phyloP scores from a whole-genome alignment of 768 basidiomycete species.

The Boletus huronensis region DNA sequence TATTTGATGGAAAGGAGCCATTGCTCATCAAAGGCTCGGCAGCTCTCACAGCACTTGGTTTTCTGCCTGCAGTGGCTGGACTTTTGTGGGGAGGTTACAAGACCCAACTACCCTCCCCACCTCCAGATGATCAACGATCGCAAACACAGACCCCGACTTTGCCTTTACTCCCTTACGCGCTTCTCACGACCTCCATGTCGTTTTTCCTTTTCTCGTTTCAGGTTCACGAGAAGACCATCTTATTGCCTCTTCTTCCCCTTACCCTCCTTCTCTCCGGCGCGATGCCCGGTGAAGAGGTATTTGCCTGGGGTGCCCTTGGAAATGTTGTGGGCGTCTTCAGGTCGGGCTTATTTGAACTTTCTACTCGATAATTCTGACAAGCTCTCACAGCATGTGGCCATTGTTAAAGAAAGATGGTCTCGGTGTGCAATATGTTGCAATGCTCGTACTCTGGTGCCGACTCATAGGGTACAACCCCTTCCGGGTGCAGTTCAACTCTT shows the following conservation, averaged over 20 bases:
- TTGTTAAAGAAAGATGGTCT: constrained; percentile 77
- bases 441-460: constrained; percentile 76
- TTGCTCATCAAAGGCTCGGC: constrained; percentile 66
- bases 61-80: constrained; percentile 57
- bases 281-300: constrained; percentile 23
- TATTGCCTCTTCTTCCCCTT: constrained; percentile 82
- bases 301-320: constrained; percentile 37
- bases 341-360: constrained; percentile 39
- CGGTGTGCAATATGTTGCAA: constrained; percentile 66
- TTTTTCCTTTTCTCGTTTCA: constrained; percentile 98
- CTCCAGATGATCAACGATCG: background rate
- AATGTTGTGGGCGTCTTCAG: constrained; percentile 89
- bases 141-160: constrained; percentile 49
- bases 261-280: constrained; percentile 66
- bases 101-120: constrained; percentile 15
- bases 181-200: constrained; percentile 79
- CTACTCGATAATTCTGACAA: background rate
- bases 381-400: constrained; percentile 82
- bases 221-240: constrained; percentile 91
- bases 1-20: constrained; percentile 37
- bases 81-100: constrained; percentile 39
- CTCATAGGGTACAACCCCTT: constrained; percentile 76
- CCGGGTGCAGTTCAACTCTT: constrained; percentile 38
- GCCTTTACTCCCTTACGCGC: constrained; percentile 72
- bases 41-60: constrained; percentile 63